Conservation (phyloP, 768 basidiomycete species). For the Trametes sanguinea region DNA sequence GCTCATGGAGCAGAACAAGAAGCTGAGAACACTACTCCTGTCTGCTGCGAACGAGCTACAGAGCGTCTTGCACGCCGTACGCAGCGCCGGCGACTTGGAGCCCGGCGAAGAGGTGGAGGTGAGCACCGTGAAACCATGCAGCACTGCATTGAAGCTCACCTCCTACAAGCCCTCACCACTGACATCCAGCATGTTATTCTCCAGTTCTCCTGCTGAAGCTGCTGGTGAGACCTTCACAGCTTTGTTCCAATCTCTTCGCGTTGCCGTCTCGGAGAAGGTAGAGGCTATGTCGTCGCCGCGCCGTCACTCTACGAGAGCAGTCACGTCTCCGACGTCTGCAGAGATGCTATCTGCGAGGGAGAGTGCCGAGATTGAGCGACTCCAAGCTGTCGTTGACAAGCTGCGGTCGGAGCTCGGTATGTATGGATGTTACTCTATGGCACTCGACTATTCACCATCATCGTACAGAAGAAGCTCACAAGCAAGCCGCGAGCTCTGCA, state of each 20-base stretch:
- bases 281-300: conserved; percentile 14
- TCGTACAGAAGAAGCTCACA: conserved; percentile 47
- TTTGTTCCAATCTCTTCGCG: conserved; percentile 30
- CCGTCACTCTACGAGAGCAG: background rate
- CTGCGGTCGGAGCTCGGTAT: conserved; percentile 63
- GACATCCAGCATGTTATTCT: conserved; percentile 30
- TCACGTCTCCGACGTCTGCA: conserved; percentile 16
- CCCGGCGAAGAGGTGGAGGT: conserved; percentile 50
- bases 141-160: conserved; percentile 26
- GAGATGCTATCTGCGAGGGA: background rate
- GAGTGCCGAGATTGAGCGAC: conserved; percentile 44
- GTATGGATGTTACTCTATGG: conserved; percentile 17
- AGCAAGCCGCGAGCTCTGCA: conserved; percentile 38
- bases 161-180: conserved; percentile 32
- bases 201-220: conserved; percentile 26
- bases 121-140: too few species aligned
- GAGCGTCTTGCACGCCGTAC: conserved; percentile 50
- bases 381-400: conserved; percentile 51
- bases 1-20: conserved; percentile 64
- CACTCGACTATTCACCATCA: background rate
- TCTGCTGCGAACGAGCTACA: conserved; percentile 68
- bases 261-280: conserved; percentile 20
- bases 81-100: conserved; percentile 38
- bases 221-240: conserved; percentile 31
- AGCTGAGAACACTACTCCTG: conserved; percentile 60